Evolutionary conservation across 164 flowering plant genomes (phyloP), one percentile per base, ranked within the genome.

Genomic region (Stephania yunnanensis): DNA sequence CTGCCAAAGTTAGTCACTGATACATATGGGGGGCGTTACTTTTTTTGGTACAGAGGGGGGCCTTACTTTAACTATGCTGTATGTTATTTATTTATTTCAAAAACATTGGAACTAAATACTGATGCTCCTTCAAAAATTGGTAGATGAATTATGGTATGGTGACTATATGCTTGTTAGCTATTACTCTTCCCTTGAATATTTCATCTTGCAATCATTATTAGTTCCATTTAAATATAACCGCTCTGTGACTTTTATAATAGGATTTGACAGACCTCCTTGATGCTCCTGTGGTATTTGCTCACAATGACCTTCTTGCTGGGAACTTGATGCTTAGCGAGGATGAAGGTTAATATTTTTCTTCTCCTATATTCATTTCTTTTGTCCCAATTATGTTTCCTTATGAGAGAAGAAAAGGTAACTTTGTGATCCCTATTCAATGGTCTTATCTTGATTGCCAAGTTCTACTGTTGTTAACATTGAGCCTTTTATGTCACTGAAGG

Each of bases 261-360:
- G 92, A 84, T 78, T 73, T 95, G 76, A 87, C 97, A 20, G 85
- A 84, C 73, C 81, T 63, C 77, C 87, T 95, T 22, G 82, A 88
- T 79, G 85, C 97, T 77, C 98, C 97, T 2, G 97, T 95, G 76
- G 97, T 93, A 48, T 95, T 85, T 88, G 81, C 91, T 77, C 99
- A 95, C 82, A 95, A 95, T 80, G 99, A 95, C 79, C 82, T 95
- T 80, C 96, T 95, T 71, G 88, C 94, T 82, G 99, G 99, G 73
- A 95, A 95, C 78, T 72, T 95, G 80, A 95, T 95, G 99, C 83
- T 87, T 48, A 93, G 89, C 82, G 97, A 90, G 58, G 88, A 88
- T 76, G 88, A 93, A 89, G 97, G 99, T 95, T 85, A 44, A 17
- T 50, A 61, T 53, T 22, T 75, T 50, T 15, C 72, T 55, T 7